A percentile compares a stretch with the other conserved stretches of the same genome.
Evolutionary conservation across 2,329 filamentous ascomycete species (phyloP).

Genomic region (Rugonectria rugulosa): DNA sequence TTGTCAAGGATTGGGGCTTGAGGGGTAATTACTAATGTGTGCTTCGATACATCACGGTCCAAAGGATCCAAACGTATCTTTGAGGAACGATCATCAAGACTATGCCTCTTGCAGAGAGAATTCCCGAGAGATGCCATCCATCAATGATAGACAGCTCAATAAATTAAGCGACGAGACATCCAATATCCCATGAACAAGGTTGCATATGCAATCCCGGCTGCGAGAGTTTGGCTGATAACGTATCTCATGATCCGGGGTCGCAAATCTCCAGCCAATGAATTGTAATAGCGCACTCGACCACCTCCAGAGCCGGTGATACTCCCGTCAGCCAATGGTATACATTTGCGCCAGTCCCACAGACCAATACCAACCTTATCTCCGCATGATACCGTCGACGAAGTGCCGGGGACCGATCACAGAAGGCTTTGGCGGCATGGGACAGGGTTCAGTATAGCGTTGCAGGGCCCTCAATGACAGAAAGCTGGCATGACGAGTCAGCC

Average conservation of each 20-base stretch:
- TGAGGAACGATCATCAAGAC: not conserved
- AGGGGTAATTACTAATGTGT: slow-evolving; percentile 1
- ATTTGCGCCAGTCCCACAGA: not conserved
- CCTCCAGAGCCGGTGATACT: not conserved
- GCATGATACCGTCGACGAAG: not conserved
- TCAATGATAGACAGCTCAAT: not conserved
- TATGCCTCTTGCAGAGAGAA: not conserved
- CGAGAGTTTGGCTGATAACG: not conserved
- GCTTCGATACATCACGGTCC: not conserved
- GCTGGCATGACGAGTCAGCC: no score
- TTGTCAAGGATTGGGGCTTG: no score
- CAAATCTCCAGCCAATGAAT: not conserved
- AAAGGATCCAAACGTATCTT: not conserved
- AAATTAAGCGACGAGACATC: not conserved
- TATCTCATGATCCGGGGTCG: not conserved
- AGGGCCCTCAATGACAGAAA: no score
- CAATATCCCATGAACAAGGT: not conserved
- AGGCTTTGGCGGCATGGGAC: not conserved
- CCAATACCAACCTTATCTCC: not conserved
- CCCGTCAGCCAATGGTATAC: not conserved
- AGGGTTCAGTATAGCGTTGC: not conserved
- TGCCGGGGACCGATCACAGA: not conserved
- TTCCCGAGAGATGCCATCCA: not conserved
- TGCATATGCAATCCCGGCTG: not conserved
- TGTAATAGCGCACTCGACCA: not conserved